These are phyloP conservation scores for Russula sp. DNA, from an alignment of 768 basidiomycete species.

Conservation along the genomic window DNA sequence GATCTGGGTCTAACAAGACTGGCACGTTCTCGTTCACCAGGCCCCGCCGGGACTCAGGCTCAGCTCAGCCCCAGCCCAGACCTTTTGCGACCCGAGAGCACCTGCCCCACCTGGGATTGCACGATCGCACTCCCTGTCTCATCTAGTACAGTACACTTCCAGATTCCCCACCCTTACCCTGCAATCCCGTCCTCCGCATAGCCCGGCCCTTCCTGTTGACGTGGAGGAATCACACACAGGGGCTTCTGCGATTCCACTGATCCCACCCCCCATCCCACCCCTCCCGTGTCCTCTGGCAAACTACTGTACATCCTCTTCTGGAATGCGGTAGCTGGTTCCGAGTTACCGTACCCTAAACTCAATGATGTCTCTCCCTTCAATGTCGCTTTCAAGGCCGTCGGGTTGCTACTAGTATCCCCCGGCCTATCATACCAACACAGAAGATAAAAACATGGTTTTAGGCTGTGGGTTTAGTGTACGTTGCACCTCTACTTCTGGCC, in stretches of 20 bases:
- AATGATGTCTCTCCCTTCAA: constrained; percentile 25
- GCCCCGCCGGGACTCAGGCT: too few relatives aligned
- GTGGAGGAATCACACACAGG: too few relatives aligned
- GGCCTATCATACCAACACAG: constrained; percentile 30
- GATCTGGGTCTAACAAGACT: constrained; percentile 14
- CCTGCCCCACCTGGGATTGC: too few relatives aligned
- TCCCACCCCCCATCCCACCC: constrained; percentile 61
- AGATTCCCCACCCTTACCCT: too few relatives aligned
- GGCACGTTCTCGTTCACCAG: too few relatives aligned
- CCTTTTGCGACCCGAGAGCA: too few relatives aligned
- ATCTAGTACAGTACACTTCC: too few relatives aligned
- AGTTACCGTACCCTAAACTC: constrained; percentile 33
- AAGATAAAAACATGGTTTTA: constrained; percentile 79
- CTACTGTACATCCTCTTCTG: constrained; percentile 24
- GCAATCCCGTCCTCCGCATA: too few relatives aligned
- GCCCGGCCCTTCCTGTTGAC: too few relatives aligned
- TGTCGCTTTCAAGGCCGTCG: constrained; percentile 23
- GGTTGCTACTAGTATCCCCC: constrained; percentile 30
- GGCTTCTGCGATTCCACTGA: too few relatives aligned
- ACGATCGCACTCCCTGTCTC: too few relatives aligned
- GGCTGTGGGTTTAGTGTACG: constrained; percentile 77
- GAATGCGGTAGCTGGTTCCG: constrained; percentile 52
- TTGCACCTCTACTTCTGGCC: constrained; percentile 26
- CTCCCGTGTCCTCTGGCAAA: constrained; percentile 57
- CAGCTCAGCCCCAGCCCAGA: too few relatives aligned